Conservation (phyloP, 345 rosid species). For the Linum tenue region DNA sequence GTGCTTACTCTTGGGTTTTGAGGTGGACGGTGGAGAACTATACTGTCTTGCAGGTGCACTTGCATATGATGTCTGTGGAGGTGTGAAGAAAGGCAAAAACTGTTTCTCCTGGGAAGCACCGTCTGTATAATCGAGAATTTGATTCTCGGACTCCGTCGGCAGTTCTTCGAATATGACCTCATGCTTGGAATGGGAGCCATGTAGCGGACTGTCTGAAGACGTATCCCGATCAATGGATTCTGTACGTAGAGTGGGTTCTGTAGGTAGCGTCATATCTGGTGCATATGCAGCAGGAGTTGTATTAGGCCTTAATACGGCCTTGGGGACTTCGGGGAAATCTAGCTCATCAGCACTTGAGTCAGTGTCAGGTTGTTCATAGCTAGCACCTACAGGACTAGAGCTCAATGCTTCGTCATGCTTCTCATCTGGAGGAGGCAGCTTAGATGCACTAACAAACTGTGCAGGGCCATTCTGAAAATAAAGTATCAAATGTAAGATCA, state of each 20-base stretch:
- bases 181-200: slow-evolving; percentile 13
- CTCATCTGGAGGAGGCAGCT: slow-evolving; percentile 57
- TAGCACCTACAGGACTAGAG: slow-evolving; percentile 24
- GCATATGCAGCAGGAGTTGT: slow-evolving; percentile 25
- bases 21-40: slow-evolving; percentile 12
- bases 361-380: slow-evolving; percentile 39
- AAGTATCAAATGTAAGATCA: slow-evolving; percentile 12
- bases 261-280: slow-evolving; percentile 22
- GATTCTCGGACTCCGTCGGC: slow-evolving; percentile 17
- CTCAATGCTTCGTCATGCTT: slow-evolving; percentile 44
- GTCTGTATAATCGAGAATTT: background rate
- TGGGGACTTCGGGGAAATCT: slow-evolving; percentile 79
- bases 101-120: slow-evolving; percentile 41
- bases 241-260: slow-evolving; percentile 15
- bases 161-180: slow-evolving; percentile 24
- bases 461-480: slow-evolving; percentile 67
- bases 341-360: slow-evolving; percentile 42
- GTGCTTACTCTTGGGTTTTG: slow-evolving; percentile 23
- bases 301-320: slow-evolving; percentile 33
- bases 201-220: slow-evolving; percentile 20
- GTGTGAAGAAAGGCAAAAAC: slow-evolving; percentile 49
- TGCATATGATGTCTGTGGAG: slow-evolving; percentile 34
- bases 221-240: slow-evolving; percentile 20
- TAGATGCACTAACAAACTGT: slow-evolving; percentile 63
- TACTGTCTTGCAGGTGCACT: slow-evolving; percentile 20